phyloP scores from a whole-genome alignment of 225 moss, liverwort and hornwort species.

The Neckera pumila region DNA sequence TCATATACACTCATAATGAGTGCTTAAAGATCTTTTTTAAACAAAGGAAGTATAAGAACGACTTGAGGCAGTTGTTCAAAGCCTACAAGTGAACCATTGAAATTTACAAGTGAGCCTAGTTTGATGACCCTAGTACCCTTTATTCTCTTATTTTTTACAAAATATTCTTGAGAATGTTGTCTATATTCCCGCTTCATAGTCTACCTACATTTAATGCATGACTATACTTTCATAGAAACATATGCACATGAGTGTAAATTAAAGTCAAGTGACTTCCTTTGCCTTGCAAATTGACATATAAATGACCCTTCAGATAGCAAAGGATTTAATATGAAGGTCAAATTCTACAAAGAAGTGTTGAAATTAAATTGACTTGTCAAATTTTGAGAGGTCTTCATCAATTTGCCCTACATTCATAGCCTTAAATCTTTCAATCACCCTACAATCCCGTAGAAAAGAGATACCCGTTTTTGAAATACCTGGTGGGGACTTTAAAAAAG shows the following conservation, averaged over 20 bases:
- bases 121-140: neutral
- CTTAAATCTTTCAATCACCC: accelerated
- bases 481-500: accelerated
- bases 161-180: neutral
- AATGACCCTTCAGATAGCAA: neutral
- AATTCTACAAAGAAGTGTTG: neutral
- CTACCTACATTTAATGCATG: neutral
- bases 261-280: neutral
- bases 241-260: neutral
- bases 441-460: neutral
- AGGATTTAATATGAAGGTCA: neutral
- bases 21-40: accelerated
- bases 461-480: accelerated
- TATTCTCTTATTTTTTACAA: neutral
- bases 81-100: neutral
- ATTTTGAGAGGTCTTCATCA: neutral
- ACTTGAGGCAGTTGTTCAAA: accelerated
- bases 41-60: accelerated
- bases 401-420: neutral
- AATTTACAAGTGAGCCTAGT: neutral
- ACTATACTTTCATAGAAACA: neutral
- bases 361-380: neutral
- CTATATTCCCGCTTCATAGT: neutral
- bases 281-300: neutral
- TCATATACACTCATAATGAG: neutral